Evolutionary conservation across 768 basidiomycete species (phyloP), one percentile per base, ranked within the genome.

Genomic region (Rickenella mellea): DNA sequence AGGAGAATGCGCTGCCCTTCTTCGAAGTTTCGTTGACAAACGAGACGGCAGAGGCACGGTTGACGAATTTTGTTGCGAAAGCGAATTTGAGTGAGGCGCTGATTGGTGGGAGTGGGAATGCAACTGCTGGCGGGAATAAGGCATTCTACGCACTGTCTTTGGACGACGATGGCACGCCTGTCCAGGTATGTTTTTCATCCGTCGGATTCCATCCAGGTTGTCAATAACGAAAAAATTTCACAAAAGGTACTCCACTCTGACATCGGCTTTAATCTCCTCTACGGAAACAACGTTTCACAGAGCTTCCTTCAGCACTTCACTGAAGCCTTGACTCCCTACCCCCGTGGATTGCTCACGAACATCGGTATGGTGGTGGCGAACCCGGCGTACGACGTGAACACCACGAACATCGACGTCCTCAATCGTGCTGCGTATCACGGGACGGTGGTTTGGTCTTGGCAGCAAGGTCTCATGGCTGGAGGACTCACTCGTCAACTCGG

Each of bases 281-380:
- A 65, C 47, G 62, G 59, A 12, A 56, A 57, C 38, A 67, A 69
- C 42, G 63, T 69, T 1, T 59, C 63, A 15, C 47, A 55, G 15
- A 45, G 40, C 21, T 60, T 67, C 45, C 45, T 70, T 32, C 57
- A 62, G 49, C 63, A 57, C 15, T 62, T 61, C 7, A 55, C 64
- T 8, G 54, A 68, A 42, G 62, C 66, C 4, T 53, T 69, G 43
- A 56, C 62, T 40, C 62, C 67, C n/a, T 71, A 69, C 55, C 68
- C 68, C 15, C 53, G 60, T 53, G 67, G 67, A 1, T 53, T 69
- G 6, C 55, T 69, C 9, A 70, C 68, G n/a, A 63, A 67, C 41
- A 53, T 69, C 40, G 69, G 69, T 7, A 68, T 69, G 68, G 60
- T 71, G 7, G 63, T 67, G 10, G 64, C 68, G n/a, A 69, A 69